Base-by-base conservation (phyloP, 2,329 filamentous ascomycete species). In the Lasiodiplodia hormozganensis region DNA sequence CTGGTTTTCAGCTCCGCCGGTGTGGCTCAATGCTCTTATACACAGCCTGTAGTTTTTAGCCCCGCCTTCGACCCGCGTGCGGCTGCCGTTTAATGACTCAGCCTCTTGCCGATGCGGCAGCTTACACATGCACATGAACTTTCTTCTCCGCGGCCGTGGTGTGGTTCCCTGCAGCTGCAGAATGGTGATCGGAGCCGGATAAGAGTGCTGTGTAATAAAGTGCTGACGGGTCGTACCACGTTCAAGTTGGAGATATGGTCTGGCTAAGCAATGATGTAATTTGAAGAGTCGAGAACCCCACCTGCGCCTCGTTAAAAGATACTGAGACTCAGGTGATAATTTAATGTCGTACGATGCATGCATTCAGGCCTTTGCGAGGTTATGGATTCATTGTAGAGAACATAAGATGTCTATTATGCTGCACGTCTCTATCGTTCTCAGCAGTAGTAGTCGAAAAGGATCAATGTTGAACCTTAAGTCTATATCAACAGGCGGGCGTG, bases 21-120 rank as follows among this genome's bases (percentile, higher is more conserved):
- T 3, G 23, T 28, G 36, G 40, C 40, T 16, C 43, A 47, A 18
- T 25, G 36, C 36, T 43, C 23, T 60, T 60, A 40, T 60, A 28
- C n/a, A 21, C 18, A 18, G 7, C 2, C 8, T 21, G 43, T n/a
- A 21, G 10, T 16, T 16, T 36, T 60, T 12, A 43, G 36, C 21
- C 36, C 12, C 16, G 12, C 38, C 16, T 34, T 21, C 11, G 21
- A n/a, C 12, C 54, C 54, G 34, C 14, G 8, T 18, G 36, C 25
- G 38, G 40, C 36, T 43, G 21, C 40, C 43, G 43, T 28, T 49
- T 21, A 34, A 18, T 62, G 58, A 62, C 40, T 62, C 58, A 62
- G 28, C 58, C n/a, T 16, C 58, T 51, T 62, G 58, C 58, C 58
- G 58, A 62, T 34, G 40, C 25, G 58, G 38, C 53, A 31, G 21